Evolutionary conservation across 257 asterid species (phyloP).

Genomic region (Solanum pennellii): DNA sequence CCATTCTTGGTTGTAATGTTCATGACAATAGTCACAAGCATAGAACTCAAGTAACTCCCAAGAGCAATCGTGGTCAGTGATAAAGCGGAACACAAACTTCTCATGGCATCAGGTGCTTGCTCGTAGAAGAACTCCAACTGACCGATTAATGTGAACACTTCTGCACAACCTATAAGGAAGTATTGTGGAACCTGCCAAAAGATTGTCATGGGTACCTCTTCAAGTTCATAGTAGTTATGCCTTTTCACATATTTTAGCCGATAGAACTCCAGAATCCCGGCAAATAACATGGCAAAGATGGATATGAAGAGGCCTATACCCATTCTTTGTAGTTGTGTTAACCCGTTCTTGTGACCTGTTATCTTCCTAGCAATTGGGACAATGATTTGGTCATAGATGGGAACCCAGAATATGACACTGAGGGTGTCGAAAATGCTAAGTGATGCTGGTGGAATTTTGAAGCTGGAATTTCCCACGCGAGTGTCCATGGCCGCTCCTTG

Average conservation of each 20-base stretch:
- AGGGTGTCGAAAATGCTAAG: conserved; percentile 51
- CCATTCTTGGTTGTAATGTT: conserved; percentile 32
- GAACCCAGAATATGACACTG: conserved; percentile 62
- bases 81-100: conserved; percentile 54
- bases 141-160: conserved; percentile 61
- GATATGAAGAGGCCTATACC: conserved; percentile 59
- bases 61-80: conserved; percentile 46
- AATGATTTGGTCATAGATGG: conserved; percentile 39
- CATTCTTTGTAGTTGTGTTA: conserved; percentile 58
- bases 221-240: conserved; percentile 22
- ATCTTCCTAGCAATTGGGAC: conserved; percentile 45
- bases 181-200: conserved; percentile 76
- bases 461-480: conserved; percentile 25
- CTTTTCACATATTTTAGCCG: conserved; percentile 36
- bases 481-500: conserved; percentile 56
- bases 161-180: conserved; percentile 63
- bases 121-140: conserved; percentile 71
- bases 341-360: conserved; percentile 59
- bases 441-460: conserved; percentile 54
- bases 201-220: conserved; percentile 37
- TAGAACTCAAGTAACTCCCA: conserved; percentile 49
- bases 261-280: conserved; percentile 46
- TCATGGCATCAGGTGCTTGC: conserved; percentile 72
- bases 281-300: conserved; percentile 47
- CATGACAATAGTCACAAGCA: conserved; percentile 45